Conservation (phyloP, 371 early-diverging fungal genomes). For the Mucor plumbeus region DNA sequence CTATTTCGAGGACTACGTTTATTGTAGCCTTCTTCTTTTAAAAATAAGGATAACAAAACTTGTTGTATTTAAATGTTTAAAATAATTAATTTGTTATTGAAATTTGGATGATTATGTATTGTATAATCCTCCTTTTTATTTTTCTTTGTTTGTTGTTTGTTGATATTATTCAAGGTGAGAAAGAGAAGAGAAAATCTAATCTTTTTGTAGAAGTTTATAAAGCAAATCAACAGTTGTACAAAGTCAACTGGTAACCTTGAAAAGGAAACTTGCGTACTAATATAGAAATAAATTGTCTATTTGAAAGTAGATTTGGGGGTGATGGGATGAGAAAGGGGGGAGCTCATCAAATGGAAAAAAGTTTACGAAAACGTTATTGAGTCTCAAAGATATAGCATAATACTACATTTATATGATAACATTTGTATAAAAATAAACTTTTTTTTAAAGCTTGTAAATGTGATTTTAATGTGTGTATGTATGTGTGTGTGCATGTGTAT, state of each 20-base stretch:
- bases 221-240: constrained; percentile 14
- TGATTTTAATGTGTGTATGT: not conserved
- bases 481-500: too few relatives aligned
- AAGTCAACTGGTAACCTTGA: constrained; percentile 12
- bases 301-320: not conserved
- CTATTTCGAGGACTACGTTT: constrained; percentile 32
- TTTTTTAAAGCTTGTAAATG: not conserved
- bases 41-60: constrained; percentile 31
- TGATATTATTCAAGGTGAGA: not conserved
- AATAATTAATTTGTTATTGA: not conserved
- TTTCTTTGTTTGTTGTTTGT: not conserved
- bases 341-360: constrained; percentile 6
- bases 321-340: too few relatives aligned
- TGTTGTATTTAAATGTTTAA: not conserved
- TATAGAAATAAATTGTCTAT: constrained; percentile 13
- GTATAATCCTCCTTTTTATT: not conserved
- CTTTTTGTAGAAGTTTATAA: constrained; percentile 7
- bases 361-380: constrained; percentile 8
- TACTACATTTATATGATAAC: not conserved
- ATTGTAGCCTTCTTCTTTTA: constrained; percentile 37
- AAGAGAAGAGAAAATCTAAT: constrained; percentile 3
- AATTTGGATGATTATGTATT: not conserved
- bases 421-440: not conserved
- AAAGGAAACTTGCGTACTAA: constrained; percentile 16
- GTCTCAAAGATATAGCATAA: not conserved